Conservation (phyloP, 129 eudicot genomes). For the carrot (Daucus carota) region DNA sequence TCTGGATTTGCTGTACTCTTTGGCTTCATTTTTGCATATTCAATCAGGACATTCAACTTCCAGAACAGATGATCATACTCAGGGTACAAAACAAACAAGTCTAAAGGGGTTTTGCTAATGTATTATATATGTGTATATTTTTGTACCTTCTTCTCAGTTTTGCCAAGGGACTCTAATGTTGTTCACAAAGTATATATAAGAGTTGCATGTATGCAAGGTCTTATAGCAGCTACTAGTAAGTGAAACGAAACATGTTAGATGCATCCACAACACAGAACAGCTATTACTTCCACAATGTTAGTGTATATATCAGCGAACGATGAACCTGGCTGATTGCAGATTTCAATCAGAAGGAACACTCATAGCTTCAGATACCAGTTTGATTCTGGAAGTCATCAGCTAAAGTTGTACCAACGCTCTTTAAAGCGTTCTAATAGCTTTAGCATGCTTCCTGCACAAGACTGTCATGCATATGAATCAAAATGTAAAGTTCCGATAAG, state of each 20-base stretch:
- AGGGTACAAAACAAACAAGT: conserved; percentile 9
- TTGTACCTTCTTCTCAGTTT: neutral
- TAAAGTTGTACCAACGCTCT: neutral
- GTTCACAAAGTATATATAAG: neutral
- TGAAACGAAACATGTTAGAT: too few relatives aligned
- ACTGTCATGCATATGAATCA: neutral
- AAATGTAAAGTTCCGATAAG: neutral
- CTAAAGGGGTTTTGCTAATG: conserved; percentile 2
- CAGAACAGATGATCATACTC: conserved; percentile 54
- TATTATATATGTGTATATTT: neutral
- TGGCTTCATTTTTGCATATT: conserved; percentile 70
- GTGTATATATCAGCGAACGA: neutral
- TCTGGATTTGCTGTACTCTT: conserved; percentile 52
- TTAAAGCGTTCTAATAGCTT: neutral
- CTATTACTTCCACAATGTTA: neutral
- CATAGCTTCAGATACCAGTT: neutral
- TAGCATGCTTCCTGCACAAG: neutral
- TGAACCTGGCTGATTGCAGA: neutral
- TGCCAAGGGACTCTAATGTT: neutral
- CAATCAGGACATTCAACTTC: conserved; percentile 78
- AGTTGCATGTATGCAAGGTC: neutral
- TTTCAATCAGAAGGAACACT: neutral
- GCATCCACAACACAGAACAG: too few relatives aligned
- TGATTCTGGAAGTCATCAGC: neutral
- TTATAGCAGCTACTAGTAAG: neutral